Conservation (phyloP, 306 rosid species). For the Mucuna pruriens region DNA sequence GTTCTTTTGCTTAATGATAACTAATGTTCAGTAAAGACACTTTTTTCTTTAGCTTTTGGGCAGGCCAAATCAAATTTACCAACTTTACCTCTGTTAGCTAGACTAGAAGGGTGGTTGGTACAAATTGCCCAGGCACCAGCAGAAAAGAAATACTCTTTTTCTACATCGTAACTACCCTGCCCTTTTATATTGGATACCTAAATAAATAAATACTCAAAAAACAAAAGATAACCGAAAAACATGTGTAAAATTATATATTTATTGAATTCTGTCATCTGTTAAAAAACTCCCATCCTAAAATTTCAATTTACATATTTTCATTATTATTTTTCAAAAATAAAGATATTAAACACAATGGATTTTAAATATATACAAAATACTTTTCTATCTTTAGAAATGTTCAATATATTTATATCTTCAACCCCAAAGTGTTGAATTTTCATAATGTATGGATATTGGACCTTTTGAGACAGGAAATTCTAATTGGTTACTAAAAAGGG, state of each 20-base stretch:
- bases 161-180: constrained; percentile 11
- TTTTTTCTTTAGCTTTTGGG: constrained; percentile 38
- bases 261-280: not conserved
- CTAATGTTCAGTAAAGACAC: constrained; percentile 30
- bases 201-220: not conserved
- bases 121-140: constrained; percentile 8
- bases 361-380: not conserved
- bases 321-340: not conserved
- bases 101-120: not conserved
- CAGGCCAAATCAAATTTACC: constrained; percentile 17
- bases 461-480: not conserved
- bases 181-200: not conserved
- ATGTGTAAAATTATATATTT: not conserved
- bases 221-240: not conserved
- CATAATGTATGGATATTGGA: not conserved
- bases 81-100: constrained; percentile 7
- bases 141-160: constrained; percentile 24
- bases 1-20: not conserved
- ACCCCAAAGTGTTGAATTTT: not conserved
- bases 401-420: not conserved
- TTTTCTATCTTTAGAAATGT: not conserved
- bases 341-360: not conserved
- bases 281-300: not conserved
- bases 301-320: not conserved
- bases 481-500: constrained; percentile 6